phyloP scores from a whole-genome alignment of 2,329 filamentous ascomycete species.

The Hymenoscyphus salicellus region DNA sequence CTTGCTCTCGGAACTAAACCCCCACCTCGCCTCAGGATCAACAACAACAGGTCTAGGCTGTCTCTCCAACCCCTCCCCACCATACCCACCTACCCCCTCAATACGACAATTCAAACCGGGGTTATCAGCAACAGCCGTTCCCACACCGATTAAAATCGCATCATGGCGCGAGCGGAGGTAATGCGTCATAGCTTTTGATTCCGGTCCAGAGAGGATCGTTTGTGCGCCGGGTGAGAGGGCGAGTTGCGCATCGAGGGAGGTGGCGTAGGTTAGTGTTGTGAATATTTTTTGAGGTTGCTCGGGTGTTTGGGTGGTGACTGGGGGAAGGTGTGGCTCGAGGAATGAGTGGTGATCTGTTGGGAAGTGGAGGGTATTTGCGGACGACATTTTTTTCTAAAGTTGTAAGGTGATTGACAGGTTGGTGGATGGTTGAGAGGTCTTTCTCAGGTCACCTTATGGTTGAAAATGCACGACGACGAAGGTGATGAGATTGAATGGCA shows the following conservation, averaged over 20 bases:
- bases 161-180: constrained; percentile 77
- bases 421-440: too few relatives aligned
- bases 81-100: constrained; percentile 30
- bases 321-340: too few relatives aligned
- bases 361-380: too few relatives aligned
- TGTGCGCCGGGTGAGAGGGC: constrained; percentile 71
- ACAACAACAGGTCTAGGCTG: constrained; percentile 80
- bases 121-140: constrained; percentile 79
- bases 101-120: constrained; percentile 81
- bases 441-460: too few relatives aligned
- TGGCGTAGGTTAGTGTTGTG: constrained; percentile 78
- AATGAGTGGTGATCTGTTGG: too few relatives aligned
- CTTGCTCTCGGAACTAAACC: constrained; percentile 56
- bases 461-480: too few relatives aligned
- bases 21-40: constrained; percentile 73
- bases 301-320: too few relatives aligned
- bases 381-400: too few relatives aligned
- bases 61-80: constrained; percentile 46
- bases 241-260: constrained; percentile 79
- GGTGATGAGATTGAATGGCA: too few relatives aligned
- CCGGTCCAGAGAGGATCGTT: constrained; percentile 77
- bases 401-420: too few relatives aligned
- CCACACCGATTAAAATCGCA: constrained; percentile 79
- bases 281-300: not conserved
- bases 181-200: constrained; percentile 89